Base-by-base conservation (phyloP, 1,284 basidiomycete species). In the Papiliotrema nemorosa region DNA sequence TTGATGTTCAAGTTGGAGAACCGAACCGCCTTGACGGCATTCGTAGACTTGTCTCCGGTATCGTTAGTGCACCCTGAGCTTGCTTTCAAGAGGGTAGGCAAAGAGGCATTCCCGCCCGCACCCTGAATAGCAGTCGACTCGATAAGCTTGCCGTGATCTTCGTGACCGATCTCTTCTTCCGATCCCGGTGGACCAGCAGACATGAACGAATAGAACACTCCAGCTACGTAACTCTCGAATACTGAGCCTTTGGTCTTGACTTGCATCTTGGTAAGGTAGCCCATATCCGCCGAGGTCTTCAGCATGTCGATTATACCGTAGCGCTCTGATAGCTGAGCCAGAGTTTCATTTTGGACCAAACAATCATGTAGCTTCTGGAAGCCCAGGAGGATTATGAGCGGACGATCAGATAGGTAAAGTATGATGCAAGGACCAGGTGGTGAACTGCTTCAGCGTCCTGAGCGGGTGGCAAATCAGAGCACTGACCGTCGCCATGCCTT, bases 141-240 rank as follows among this genome's bases (percentile, higher is more conserved):
- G 16, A 16, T 31, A 12, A 20, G 22, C 29, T 42, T 16, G 20
- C 42, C 38, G 4, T 50, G 18, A 26, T 21, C 37, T 1, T 13
- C 26, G 18, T 53, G 43, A n/a, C 33, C 24, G 3, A 27, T 33
- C 24, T 36, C 25, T 2, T 34, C 35, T 29, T 26, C 29, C 9
- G 21, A 25, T 12, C 25, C 16, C 7, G 18, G 27, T 22, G 22
- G 33, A 9, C 29, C 46, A 14, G 7, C 22, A 14, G 21, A 25
- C n/a, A 67, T 53, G 39, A 51, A 59, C 33, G 62, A 60, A 41
- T 67, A 69, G 47, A 59, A 72, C 16, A 68, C 53, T 9, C 58
- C 65, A 7, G 68, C 68, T 25, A 69, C 57, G 47, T 65, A 72
- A 10, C 64, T 63, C 49, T 72, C 68, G 44, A 72, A 67, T 3